Percentiles rank a stretch among this genome's conserved stretches.
Evolutionary conservation across 768 basidiomycete species (phyloP).

Genomic region (Rhodotorula kratochvilovae): DNA sequence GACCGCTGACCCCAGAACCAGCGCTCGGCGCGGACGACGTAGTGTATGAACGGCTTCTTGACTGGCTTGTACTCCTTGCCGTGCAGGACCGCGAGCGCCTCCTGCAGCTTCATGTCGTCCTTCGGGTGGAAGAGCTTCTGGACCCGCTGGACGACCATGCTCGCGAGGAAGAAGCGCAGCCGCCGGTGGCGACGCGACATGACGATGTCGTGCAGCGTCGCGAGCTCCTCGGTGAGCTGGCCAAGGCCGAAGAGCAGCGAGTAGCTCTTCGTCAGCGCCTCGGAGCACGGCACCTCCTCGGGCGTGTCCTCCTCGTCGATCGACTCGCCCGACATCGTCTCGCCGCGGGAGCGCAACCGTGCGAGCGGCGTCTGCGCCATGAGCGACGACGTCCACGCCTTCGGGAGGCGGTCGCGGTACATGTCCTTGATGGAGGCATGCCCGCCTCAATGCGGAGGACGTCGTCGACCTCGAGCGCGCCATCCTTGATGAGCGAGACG

Average conservation of each 20-base stretch:
- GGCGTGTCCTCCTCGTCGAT: neutral
- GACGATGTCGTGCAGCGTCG: conserved; percentile 25
- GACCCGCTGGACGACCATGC: neutral
- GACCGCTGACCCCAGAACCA: conserved; percentile 27
- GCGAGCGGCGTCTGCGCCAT: conserved; percentile 14
- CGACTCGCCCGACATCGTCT: neutral
- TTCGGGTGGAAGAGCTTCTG: neutral
- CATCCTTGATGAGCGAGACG: conserved; percentile 52
- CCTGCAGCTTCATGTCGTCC: conserved; percentile 25
- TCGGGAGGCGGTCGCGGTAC: conserved; percentile 33
- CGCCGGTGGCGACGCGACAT: neutral
- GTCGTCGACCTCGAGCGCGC: conserved; percentile 34
- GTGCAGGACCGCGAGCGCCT: conserved; percentile 26
- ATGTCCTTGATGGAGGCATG: conserved; percentile 33
- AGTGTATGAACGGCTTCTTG: neutral
- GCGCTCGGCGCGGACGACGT: conserved; percentile 3
- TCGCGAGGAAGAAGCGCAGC: conserved; percentile 22
- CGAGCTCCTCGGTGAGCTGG: conserved; percentile 36
- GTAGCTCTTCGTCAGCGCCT: conserved; percentile 34
- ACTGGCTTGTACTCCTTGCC: conserved; percentile 16
- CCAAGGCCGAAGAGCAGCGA: conserved; percentile 37
- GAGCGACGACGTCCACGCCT: conserved; percentile 37
- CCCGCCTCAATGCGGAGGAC: conserved; percentile 31
- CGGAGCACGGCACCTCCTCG: conserved; percentile 21
- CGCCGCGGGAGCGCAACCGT: conserved; percentile 18